These are phyloP conservation scores for Diversispora epigaea DNA, from an alignment of 192 early-diverging fungal species.

Conservation along the genomic window DNA sequence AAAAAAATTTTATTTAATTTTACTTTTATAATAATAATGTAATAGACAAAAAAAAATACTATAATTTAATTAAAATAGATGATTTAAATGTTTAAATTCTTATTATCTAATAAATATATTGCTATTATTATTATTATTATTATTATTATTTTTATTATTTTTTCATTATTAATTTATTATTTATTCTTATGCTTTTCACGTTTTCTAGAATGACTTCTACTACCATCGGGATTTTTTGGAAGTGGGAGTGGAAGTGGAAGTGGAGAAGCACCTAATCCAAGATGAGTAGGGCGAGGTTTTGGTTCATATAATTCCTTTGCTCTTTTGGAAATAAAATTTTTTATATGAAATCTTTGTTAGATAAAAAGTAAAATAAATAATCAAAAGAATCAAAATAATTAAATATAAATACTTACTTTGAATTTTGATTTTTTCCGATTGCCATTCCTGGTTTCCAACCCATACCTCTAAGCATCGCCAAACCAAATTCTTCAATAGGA, in stretches of 20 bases:
- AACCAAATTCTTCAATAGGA: constrained; percentile 88
- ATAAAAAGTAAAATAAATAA: background rate
- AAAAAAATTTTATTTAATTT: too few relatives aligned
- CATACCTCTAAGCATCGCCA: constrained; percentile 84
- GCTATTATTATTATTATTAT: too few relatives aligned
- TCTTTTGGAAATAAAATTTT: background rate
- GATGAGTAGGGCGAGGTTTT: background rate
- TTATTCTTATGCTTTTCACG: too few relatives aligned
- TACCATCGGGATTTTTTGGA: too few relatives aligned
- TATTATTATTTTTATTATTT: too few relatives aligned
- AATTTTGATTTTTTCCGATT: constrained; percentile 14
- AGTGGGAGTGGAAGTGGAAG: background rate
- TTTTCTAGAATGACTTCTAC: too few relatives aligned
- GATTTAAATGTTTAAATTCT: too few relatives aligned
- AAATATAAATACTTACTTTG: constrained; percentile 1
- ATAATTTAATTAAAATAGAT: too few relatives aligned
- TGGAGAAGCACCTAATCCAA: background rate
- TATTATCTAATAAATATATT: too few relatives aligned
- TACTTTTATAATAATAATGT: too few relatives aligned
- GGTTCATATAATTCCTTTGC: background rate
- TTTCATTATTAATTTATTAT: too few relatives aligned
- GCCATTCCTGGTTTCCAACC: constrained; percentile 64
- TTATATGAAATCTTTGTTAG: background rate
- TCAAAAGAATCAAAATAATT: background rate
- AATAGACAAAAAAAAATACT: too few relatives aligned